A percentile compares a stretch with the other conserved stretches of the same genome.
Evolutionary conservation across 169 alveolate genomes (phyloP).

Genomic region (Babesia caballi): DNA sequence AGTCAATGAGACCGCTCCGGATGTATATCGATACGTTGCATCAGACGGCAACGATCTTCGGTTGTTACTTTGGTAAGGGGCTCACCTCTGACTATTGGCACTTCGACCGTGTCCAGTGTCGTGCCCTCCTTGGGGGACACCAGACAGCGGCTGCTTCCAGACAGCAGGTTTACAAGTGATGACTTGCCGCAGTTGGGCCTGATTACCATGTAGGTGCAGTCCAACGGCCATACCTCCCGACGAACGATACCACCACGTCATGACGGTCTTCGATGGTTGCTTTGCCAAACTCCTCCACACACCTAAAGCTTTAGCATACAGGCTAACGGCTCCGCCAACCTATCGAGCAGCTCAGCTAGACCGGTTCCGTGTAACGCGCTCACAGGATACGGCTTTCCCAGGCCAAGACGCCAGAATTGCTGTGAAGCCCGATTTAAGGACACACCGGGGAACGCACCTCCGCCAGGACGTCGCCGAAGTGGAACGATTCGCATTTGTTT

Average conservation of each 20-base stretch:
- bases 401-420: slow-evolving; percentile 76
- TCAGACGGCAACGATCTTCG: too few species aligned
- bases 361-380: slow-evolving; percentile 80
- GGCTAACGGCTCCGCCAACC: slow-evolving; percentile 8
- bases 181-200: slow-evolving; percentile 78
- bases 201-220: slow-evolving; percentile 1
- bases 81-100: slow-evolving; percentile 55
- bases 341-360: slow-evolving; percentile 68
- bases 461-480: slow-evolving; percentile 70
- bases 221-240: slow-evolving; percentile 51
- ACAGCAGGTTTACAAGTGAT: slow-evolving; percentile 63
- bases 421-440: background rate
- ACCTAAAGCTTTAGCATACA: slow-evolving; percentile 22
- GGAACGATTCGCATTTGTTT: slow-evolving; percentile 74
- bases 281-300: slow-evolving; percentile 45
- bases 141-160: slow-evolving; percentile 68
- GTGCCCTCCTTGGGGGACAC: slow-evolving; percentile 79
- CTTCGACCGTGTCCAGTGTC: slow-evolving; percentile 73
- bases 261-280: slow-evolving; percentile 42
- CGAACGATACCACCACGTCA: slow-evolving; percentile 47
- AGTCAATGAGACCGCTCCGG: too few species aligned
- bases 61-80: background rate
- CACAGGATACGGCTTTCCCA: slow-evolving; percentile 74
- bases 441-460: slow-evolving; percentile 29
- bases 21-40: too few species aligned